A percentile compares a stretch with the other conserved stretches of the same genome.
Conservation (phyloP, 1,284 basidiomycete species). For the Somion occarium region DNA sequence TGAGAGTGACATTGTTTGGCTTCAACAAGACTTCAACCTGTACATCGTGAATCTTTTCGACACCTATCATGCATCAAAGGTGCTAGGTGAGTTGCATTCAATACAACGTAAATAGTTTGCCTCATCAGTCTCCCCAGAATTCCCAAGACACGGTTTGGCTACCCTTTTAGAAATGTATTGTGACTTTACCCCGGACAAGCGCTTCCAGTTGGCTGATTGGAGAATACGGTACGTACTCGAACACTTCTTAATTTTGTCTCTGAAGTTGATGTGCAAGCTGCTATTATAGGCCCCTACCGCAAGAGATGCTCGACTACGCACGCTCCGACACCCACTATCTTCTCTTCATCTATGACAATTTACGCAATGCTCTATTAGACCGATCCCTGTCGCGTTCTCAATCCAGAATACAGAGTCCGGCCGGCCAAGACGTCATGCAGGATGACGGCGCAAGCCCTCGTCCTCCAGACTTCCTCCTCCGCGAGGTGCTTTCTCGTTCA, state of each 20-base stretch:
- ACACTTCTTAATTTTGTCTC: not conserved
- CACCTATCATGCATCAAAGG: slow-evolving; percentile 91
- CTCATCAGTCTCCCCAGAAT: slow-evolving; percentile 41
- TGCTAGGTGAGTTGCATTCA: slow-evolving; percentile 51
- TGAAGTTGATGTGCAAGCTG: too few relatives aligned
- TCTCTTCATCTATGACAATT: slow-evolving; percentile 87
- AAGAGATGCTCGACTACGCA: slow-evolving; percentile 90
- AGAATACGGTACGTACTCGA: slow-evolving; percentile 66
- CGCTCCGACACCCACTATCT: slow-evolving; percentile 96
- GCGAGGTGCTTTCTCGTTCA: slow-evolving; percentile 63
- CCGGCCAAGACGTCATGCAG: slow-evolving; percentile 5
- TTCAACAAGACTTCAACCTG: slow-evolving; percentile 92
- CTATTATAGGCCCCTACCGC: slow-evolving; percentile 66
- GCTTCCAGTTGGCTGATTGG: slow-evolving; percentile 97
- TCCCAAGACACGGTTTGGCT: slow-evolving; percentile 81
- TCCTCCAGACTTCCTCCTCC: slow-evolving; percentile 33
- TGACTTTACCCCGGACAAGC: slow-evolving; percentile 90
- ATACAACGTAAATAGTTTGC: not conserved
- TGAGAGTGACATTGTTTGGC: slow-evolving; percentile 92
- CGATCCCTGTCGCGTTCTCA: slow-evolving; percentile 39
- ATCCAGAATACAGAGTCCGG: slow-evolving; percentile 26
- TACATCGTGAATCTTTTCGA: slow-evolving; percentile 96
- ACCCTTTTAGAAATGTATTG: slow-evolving; percentile 88
- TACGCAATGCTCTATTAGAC: slow-evolving; percentile 83
- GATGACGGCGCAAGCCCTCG: slow-evolving; percentile 22